Percentiles rank a stretch among this genome's conserved stretches.
phyloP scores from a whole-genome alignment of 2,329 filamentous ascomycete genomes.

The Corniculantispora saksenae region DNA sequence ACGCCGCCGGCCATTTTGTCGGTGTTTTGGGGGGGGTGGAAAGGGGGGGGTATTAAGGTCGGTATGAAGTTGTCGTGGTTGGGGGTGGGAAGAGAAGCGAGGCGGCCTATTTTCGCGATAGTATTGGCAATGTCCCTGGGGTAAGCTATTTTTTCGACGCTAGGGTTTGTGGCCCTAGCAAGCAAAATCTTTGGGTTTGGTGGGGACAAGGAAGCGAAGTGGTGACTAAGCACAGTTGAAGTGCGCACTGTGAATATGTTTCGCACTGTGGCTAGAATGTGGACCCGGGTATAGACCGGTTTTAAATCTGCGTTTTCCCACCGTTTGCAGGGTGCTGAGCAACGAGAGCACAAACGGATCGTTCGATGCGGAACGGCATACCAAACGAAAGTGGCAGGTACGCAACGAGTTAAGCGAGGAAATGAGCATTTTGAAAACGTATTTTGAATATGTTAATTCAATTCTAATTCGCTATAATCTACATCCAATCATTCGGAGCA shows the following conservation, averaged over 20 bases:
- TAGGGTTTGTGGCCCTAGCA: constrained; percentile 39
- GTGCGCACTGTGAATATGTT: constrained; percentile 3
- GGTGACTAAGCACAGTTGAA: constrained; percentile 29
- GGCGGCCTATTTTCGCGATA: constrained; percentile 23
- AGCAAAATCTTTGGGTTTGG: constrained; percentile 5
- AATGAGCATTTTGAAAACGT: background rate
- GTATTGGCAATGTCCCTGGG: constrained; percentile 17
- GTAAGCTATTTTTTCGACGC: constrained; percentile 27
- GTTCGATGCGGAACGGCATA: background rate
- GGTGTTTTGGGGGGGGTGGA: constrained; percentile 44
- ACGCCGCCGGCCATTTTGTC: constrained; percentile 79
- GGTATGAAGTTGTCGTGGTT: constrained; percentile 33
- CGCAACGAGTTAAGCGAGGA: background rate
- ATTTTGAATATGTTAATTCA: background rate
- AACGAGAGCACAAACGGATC: background rate
- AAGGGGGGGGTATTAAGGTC: constrained; percentile 22
- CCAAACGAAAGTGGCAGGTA: background rate
- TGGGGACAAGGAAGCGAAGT: background rate
- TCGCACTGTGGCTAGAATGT: constrained; percentile 6
- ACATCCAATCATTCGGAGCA: background rate
- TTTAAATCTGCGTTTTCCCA: background rate
- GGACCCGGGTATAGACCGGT: background rate
- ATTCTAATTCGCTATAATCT: constrained; percentile 8
- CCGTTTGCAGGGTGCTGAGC: background rate
- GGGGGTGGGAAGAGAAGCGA: constrained; percentile 22